Percentiles rank a stretch among this genome's conserved stretches.
phyloP scores from a whole-genome alignment of 257 asterid species.

The Petrea volubilis region DNA sequence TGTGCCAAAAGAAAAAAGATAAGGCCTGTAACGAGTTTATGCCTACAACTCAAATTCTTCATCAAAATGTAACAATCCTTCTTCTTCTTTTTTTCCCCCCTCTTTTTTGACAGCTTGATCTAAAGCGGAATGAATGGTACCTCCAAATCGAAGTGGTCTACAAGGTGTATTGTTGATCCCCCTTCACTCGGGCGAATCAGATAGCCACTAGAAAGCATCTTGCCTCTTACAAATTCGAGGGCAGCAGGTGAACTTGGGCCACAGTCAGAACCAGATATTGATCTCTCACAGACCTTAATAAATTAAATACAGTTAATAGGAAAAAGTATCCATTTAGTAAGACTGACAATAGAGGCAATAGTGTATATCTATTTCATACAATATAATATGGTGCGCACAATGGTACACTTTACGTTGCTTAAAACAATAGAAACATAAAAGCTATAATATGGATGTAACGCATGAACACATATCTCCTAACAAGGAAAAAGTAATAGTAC shows the following conservation, averaged over 20 bases:
- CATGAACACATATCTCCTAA: neutral
- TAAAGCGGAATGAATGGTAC: conserved; percentile 22
- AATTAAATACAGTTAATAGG: neutral
- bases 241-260: conserved; percentile 42
- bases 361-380: neutral
- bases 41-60: conserved; percentile 1
- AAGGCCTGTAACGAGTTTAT: conserved; percentile 38
- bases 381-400: neutral
- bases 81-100: too few species aligned
- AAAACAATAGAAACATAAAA: neutral
- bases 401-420: neutral
- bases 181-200: conserved; percentile 39
- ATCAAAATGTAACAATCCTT: neutral
- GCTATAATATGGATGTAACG: neutral
- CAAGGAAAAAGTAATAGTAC: conserved; percentile 31
- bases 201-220: conserved; percentile 51
- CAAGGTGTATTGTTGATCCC: conserved; percentile 41
- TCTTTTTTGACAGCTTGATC: too few species aligned
- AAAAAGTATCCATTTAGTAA: neutral
- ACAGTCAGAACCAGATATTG: conserved; percentile 38
- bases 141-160: conserved; percentile 51
- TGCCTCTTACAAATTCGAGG: conserved; percentile 47
- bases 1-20: too few species aligned
- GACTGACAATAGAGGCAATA: neutral
- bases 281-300: conserved; percentile 51